Conservation (phyloP, 306 rosid species). For the Rosa chinensis region DNA sequence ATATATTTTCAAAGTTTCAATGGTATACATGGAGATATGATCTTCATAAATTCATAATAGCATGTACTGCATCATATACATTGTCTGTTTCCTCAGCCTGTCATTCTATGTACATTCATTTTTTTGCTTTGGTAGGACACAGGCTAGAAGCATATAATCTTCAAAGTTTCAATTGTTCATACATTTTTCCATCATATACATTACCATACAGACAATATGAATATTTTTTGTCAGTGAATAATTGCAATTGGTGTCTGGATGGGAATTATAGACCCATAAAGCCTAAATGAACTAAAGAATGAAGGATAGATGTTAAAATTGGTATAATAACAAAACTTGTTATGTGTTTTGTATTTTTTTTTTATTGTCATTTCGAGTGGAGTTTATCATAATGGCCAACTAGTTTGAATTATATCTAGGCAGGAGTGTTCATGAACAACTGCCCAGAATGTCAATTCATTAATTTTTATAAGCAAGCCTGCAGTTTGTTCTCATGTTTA, state of each 20-base stretch:
- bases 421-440: slow-evolving; percentile 15
- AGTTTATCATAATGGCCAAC: neutral
- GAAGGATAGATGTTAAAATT: slow-evolving; percentile 3
- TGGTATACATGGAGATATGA: neutral
- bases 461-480: neutral
- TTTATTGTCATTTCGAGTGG: neutral
- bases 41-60: neutral
- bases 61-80: neutral
- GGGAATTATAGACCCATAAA: neutral
- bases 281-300: neutral
- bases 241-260: neutral
- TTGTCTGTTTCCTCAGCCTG: neutral
- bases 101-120: neutral
- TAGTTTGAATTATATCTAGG: slow-evolving; percentile 1
- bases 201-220: neutral
- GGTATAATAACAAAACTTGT: neutral
- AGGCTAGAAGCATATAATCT: neutral
- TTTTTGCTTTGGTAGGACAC: slow-evolving; percentile 2
- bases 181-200: neutral
- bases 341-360: neutral
- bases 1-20: neutral
- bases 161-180: neutral
- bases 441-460: slow-evolving; percentile 16
- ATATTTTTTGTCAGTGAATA: neutral
- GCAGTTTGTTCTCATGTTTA: slow-evolving; percentile 5